These are phyloP conservation scores for Hyphodiscus hymeniophilus DNA, from an alignment of 495 filamentous ascomycete species.

Conservation along the genomic window DNA sequence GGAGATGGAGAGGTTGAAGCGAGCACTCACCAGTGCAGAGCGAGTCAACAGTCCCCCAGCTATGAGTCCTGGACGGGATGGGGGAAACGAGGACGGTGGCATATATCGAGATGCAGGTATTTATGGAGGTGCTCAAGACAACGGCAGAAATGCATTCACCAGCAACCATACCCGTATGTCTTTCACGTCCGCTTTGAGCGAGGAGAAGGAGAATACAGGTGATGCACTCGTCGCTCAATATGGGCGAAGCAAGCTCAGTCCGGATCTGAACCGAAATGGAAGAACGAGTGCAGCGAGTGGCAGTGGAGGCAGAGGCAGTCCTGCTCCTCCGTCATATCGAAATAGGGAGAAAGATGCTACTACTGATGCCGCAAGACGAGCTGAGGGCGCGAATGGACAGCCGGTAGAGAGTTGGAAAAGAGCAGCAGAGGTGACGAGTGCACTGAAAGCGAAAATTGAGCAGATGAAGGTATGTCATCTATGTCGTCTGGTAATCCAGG, in stretches of 20 bases:
- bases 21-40: conserved; percentile 51
- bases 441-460: conserved; percentile 94
- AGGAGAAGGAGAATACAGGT: conserved; percentile 73
- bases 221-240: conserved; percentile 28
- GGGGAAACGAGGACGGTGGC: conserved; percentile 36
- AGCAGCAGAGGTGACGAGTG: conserved; percentile 97
- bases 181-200: conserved; percentile 64
- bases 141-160: conserved; percentile 14
- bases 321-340: conserved; percentile 13
- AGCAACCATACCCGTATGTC: conserved; percentile 45
- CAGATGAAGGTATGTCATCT: conserved; percentile 45
- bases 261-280: conserved; percentile 31
- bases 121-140: conserved; percentile 23
- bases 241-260: conserved; percentile 43
- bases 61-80: conserved; percentile 34
- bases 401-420: conserved; percentile 89
- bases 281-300: conserved; percentile 27
- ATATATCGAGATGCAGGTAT: conserved; percentile 47
- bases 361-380: conserved; percentile 7
- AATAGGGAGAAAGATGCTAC: conserved; percentile 19
- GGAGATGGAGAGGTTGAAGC: conserved; percentile 89
- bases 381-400: conserved; percentile 28
- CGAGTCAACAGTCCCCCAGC: conserved; percentile 31
- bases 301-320: conserved; percentile 25
- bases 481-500: too few relatives aligned